Evolutionary conservation across 2,329 filamentous ascomycete genomes (phyloP), one percentile per base, ranked within the genome.

Genomic region (Colletotrichum euphorbiae): DNA sequence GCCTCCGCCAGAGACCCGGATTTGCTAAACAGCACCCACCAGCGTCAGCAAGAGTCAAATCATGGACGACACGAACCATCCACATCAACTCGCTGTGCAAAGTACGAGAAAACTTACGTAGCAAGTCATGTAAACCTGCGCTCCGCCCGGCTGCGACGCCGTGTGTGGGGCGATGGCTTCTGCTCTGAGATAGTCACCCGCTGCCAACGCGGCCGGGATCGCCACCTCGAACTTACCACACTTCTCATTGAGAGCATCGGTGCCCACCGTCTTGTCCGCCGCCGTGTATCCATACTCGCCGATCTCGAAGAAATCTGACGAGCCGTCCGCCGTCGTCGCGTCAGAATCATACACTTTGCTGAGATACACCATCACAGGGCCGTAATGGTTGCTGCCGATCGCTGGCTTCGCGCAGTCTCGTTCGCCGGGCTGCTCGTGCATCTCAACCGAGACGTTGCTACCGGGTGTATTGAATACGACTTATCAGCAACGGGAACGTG

Each of bases 321-420:
- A 79, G 15, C 80, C 80, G 65, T 80, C 77, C 52, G 82, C 81
- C 1, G 78, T 80, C 17, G 77, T 72, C 3, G 84, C 81, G 71
- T 85, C 80, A 2, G 77, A 70, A 3, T n/a, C n/a, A n/a, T n/a
- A n/a, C n/a, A 86, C 84, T 69, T 84, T 83, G 70, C 79, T 78
- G 64, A 85, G 73, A 75, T 85, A 85, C 1, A 81, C 77, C 21
- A 82, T 76, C 6, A 85, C 80, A 0, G 84, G 83, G 1, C 83
- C 83, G 71, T 81, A 83, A 74, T 86, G 84, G 58, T 81, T 80
- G 31, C 84, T 83, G 21, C 84, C 83, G 64, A 86, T 84, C n/a
- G 82, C 84, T 69, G 84, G 79, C 66, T 76, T 81, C 50, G 67
- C 67, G 73, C 83, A 85, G 46, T 74, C 75, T 17, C 83, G 78